These are phyloP conservation scores for Hondaea fermentalgiana DNA, from an alignment of 108 stramenopile species.

Conservation along the genomic window DNA sequence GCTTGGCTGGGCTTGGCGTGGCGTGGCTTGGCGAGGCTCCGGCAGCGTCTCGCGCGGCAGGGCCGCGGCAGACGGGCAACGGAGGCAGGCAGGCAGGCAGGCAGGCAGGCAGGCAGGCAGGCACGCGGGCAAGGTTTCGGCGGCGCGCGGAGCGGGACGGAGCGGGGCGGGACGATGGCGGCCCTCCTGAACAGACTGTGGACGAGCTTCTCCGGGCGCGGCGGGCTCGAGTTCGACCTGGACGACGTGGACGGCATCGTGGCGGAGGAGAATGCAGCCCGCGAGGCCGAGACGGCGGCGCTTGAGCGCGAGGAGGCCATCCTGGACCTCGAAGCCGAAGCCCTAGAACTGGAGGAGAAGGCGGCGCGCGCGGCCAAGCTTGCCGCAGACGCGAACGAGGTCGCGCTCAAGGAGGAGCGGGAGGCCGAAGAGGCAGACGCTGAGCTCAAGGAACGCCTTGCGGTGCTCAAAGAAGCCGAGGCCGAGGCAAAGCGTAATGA, in stretches of 20 bases:
- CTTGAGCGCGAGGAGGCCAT: neutral
- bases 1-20: too few relatives aligned
- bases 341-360: neutral
- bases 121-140: neutral
- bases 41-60: too few relatives aligned
- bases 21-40: too few relatives aligned
- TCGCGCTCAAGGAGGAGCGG: neutral
- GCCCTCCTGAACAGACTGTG: neutral
- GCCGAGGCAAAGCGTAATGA: neutral
- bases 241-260: constrained; percentile 2
- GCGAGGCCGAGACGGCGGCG: neutral
- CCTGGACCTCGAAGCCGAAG: neutral
- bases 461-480: neutral
- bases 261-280: neutral
- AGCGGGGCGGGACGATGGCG: neutral
- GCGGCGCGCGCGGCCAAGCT: neutral
- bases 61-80: too few relatives aligned
- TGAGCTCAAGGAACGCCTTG: neutral
- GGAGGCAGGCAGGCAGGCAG: too few relatives aligned
- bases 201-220: neutral
- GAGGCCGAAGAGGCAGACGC: constrained; percentile 6
- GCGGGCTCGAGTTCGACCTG: neutral
- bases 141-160: neutral
- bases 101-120: neutral
- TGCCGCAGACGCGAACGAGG: neutral